Conservation (phyloP, 768 basidiomycete species). For the Gelatoporia subvermispora region DNA sequence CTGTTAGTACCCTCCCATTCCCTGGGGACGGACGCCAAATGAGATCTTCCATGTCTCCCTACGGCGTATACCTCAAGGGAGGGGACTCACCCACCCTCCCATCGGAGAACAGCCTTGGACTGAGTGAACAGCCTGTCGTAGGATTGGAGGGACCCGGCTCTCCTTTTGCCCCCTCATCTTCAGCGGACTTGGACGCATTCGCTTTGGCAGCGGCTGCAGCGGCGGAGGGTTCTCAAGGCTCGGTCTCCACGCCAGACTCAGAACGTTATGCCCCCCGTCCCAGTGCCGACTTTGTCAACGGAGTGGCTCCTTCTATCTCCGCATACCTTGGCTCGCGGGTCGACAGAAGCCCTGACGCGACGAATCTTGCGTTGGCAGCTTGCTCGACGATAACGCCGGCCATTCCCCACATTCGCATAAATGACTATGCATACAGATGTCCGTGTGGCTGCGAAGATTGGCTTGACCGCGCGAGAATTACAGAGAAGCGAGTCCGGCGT, state of each 20-base stretch:
- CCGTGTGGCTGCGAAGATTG: too few species aligned
- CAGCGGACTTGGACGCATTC: conserved; percentile 21
- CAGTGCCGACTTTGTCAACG: too few species aligned
- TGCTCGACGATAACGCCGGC: background rate
- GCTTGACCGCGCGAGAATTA: background rate
- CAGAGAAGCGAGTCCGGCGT: background rate
- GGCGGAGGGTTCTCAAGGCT: conserved; percentile 5
- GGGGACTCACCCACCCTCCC: conserved; percentile 23
- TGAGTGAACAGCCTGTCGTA: background rate
- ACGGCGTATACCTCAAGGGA: background rate
- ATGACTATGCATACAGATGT: too few species aligned
- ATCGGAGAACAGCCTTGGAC: conserved; percentile 5
- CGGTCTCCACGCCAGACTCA: conserved; percentile 17
- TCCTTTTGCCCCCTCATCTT: conserved; percentile 1
- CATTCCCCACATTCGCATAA: background rate
- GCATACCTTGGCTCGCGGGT: background rate
- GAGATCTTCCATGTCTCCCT: conserved; percentile 4
- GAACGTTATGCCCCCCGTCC: conserved; percentile 5
- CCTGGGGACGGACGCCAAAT: background rate
- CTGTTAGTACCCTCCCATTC: too few species aligned
- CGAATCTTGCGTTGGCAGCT: too few species aligned
- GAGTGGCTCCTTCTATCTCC: too few species aligned
- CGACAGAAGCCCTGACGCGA: background rate
- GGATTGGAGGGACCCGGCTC: background rate
- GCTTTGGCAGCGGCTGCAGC: conserved; percentile 15